Evolutionary conservation across 1,139 yeast genomes (phyloP).

Genomic region (Hemisphaericaspora lyxosophila): DNA sequence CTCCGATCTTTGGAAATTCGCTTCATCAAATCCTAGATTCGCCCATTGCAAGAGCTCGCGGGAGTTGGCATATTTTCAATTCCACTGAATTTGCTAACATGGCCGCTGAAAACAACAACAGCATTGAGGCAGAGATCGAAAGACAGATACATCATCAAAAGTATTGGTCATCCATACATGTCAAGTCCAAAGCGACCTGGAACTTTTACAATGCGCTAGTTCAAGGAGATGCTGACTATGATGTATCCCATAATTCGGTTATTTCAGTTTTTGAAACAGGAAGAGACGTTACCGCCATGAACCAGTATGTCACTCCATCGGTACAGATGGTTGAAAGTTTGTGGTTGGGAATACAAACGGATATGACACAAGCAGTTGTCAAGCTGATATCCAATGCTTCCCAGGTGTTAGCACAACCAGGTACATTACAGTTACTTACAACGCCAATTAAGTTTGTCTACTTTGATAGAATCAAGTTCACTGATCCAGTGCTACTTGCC

Average conservation of each 20-base stretch:
- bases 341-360: constrained; percentile 10
- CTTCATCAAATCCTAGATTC: constrained; percentile 19
- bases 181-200: constrained; percentile 36
- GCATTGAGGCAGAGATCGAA: constrained; percentile 28
- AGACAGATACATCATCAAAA: constrained; percentile 42
- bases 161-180: constrained; percentile 43
- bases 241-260: constrained; percentile 23
- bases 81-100: constrained; percentile 25
- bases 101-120: constrained; percentile 32
- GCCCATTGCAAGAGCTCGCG: constrained; percentile 21
- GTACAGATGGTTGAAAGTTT: constrained; percentile 5
- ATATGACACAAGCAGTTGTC: constrained; percentile 6
- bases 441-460: constrained; percentile 37
- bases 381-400: constrained; percentile 12
- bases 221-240: constrained; percentile 23
- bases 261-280: constrained; percentile 38
- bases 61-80: constrained; percentile 41
- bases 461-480: constrained; percentile 52
- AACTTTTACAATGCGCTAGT: constrained; percentile 25
- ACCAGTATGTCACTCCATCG: constrained; percentile 8
- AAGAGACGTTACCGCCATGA: constrained; percentile 26
- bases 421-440: constrained; percentile 23
- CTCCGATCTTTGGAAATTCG: constrained; percentile 31
- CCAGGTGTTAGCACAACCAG: constrained; percentile 14
- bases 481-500: constrained; percentile 52